A percentile compares a stretch with the other conserved stretches of the same genome.
Evolutionary conservation across 2,329 filamentous ascomycete species (phyloP).

Genomic region (Conoideocrella luteorostrata): DNA sequence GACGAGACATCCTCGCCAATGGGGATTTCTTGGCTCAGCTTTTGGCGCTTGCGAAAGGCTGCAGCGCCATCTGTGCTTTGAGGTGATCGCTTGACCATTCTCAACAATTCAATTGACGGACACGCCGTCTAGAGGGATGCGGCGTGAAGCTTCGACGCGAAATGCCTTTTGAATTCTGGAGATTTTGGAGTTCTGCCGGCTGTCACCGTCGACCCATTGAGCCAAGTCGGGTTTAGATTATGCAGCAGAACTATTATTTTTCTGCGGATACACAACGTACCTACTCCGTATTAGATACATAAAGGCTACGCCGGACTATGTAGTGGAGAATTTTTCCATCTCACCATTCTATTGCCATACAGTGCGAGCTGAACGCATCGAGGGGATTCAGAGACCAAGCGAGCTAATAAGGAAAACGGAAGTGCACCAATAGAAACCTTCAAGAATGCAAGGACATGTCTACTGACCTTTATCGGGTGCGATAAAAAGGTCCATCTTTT

Average conservation of each 20-base stretch:
- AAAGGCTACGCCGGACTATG: too few relatives aligned
- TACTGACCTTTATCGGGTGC: too few relatives aligned
- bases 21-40: conserved; percentile 49
- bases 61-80: conserved; percentile 33
- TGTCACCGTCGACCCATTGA: conserved; percentile 23
- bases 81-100: conserved; percentile 40
- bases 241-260: neutral
- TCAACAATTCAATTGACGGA: neutral
- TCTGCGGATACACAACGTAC: neutral
- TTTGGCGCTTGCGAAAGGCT: conserved; percentile 46
- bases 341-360: too few relatives aligned
- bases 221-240: conserved; percentile 13
- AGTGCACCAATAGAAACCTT: too few relatives aligned
- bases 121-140: conserved; percentile 2
- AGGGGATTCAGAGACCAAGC: too few relatives aligned
- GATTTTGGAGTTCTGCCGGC: conserved; percentile 31
- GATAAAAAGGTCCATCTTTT: too few relatives aligned
- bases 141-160: neutral
- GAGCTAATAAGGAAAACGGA: too few relatives aligned
- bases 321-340: too few relatives aligned
- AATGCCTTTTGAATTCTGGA: conserved; percentile 13
- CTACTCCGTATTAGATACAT: neutral
- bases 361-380: too few relatives aligned
- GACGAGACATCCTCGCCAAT: conserved; percentile 57
- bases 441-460: too few relatives aligned